Base-by-base conservation (phyloP, 78 protist genomes). In the Ministeria vibrans region DNA sequence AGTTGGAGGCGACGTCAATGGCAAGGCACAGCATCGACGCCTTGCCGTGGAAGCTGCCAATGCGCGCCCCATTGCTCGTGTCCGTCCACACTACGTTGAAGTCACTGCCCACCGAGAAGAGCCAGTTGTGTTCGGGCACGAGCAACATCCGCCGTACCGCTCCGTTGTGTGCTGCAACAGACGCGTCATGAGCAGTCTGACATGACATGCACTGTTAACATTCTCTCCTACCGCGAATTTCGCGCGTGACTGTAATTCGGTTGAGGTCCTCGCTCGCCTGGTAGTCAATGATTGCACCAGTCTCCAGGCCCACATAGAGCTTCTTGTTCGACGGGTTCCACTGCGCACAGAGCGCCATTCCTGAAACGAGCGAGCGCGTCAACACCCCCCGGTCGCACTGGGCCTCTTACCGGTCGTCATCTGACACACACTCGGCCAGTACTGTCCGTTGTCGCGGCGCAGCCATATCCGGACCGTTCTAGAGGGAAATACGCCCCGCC, bases 371-470 rank as follows among this genome's bases (percentile, higher is more conserved):
- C n/a, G n/a, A n/a, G n/a, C n/a, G n/a, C n/a, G n/a, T n/a, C n/a
- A n/a, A n/a, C n/a, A n/a, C n/a, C n/a, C n/a, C n/a, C n/a, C n/a
- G n/a, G n/a, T n/a, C n/a, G n/a, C n/a, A n/a, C n/a, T n/a, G n/a
- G n/a, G n/a, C n/a, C n/a, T n/a, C n/a, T n/a, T n/a, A n/a, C n/a
- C n/a, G n/a, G n/a, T n/a, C n/a, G n/a, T n/a, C n/a, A 41, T 22
- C 71, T 63, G 71, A 41, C 71, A 63, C 9, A 63, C 71, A 4
- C 42, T 32, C 71, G 71, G 71, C 71, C 71, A 63, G 9, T 5
- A 63, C 43, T 63, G 43, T 20, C 71, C 71, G 41, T 63, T 63
- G 71, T 63, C 71, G 71, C 71, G 71, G 20, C 23, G 6, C 71
- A 63, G 71, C 71, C 71, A 63, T n/a, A n/a, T n/a, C n/a, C n/a